A percentile compares a stretch with the other conserved stretches of the same genome.
These are phyloP conservation scores for Wickerhamiella cacticola DNA, from an alignment of 805 yeast genomes.

Conservation along the genomic window DNA sequence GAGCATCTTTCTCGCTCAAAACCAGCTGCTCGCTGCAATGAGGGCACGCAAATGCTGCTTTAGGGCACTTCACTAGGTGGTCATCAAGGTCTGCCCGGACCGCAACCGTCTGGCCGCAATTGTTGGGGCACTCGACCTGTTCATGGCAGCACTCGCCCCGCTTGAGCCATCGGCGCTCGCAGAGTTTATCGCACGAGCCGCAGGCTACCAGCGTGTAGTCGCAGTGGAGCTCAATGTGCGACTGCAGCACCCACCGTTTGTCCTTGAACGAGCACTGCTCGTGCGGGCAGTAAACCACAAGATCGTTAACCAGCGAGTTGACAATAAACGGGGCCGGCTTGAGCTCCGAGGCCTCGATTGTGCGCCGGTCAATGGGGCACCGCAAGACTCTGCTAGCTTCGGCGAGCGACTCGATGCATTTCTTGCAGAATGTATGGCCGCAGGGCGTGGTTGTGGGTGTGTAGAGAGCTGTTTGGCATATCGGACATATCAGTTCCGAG, in stretches of 20 bases:
- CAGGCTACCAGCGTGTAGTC: slow-evolving; percentile 33
- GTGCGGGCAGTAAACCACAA: slow-evolving; percentile 45
- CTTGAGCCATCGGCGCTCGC: slow-evolving; percentile 18
- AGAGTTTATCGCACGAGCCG: slow-evolving; percentile 20
- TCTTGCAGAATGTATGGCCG: slow-evolving; percentile 53
- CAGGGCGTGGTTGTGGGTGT: slow-evolving; percentile 52
- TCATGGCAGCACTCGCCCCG: slow-evolving; percentile 19
- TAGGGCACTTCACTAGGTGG: slow-evolving; percentile 8
- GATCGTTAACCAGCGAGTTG: slow-evolving; percentile 49
- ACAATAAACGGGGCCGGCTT: slow-evolving; percentile 45
- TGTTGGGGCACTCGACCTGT: slow-evolving; percentile 18
- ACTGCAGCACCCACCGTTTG: slow-evolving; percentile 45
- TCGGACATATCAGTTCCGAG: slow-evolving; percentile 39
- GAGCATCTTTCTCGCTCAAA: slow-evolving; percentile 15
- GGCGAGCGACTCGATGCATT: slow-evolving; percentile 13
- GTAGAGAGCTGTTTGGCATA: slow-evolving; percentile 54
- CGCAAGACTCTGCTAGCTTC: slow-evolving; percentile 14
- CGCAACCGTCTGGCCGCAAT: slow-evolving; percentile 14
- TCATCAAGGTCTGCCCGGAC: slow-evolving; percentile 8
- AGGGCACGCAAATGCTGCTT: slow-evolving; percentile 7
- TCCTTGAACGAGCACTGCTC: slow-evolving; percentile 50
- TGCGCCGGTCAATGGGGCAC: slow-evolving; percentile 54
- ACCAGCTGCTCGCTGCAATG: slow-evolving; percentile 14
- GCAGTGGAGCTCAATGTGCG: slow-evolving; percentile 37
- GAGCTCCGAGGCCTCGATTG: slow-evolving; percentile 31